Conservation (phyloP, 1,284 basidiomycete species). For the Trametes versicolor region DNA sequence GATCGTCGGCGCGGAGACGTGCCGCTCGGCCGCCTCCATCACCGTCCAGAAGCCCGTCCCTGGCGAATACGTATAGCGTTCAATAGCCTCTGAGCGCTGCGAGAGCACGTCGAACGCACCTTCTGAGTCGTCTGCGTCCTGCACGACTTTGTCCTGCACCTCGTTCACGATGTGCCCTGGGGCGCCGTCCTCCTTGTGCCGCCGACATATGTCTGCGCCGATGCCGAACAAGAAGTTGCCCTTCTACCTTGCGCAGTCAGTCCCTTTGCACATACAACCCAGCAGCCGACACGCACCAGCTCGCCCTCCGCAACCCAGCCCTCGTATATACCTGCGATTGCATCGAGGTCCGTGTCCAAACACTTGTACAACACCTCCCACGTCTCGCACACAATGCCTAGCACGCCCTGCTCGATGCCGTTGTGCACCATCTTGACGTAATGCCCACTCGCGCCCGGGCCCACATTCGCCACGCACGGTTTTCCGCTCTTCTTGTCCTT, state of each 20-base stretch:
- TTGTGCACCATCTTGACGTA: conserved; percentile 43
- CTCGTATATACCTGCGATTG: conserved; percentile 31
- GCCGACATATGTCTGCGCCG: conserved; percentile 37
- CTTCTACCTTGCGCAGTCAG: conserved; percentile 21
- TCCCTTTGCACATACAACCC: neutral
- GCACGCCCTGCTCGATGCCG: conserved; percentile 40
- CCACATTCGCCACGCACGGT: conserved; percentile 34
- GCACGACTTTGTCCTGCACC: conserved; percentile 41
- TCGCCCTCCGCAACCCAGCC: conserved; percentile 35
- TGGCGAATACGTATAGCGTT: neutral
- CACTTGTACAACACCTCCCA: conserved; percentile 40
- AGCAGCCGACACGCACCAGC: conserved; percentile 25
- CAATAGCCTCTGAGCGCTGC: neutral
- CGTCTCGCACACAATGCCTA: conserved; percentile 35
- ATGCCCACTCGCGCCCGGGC: conserved; percentile 36
- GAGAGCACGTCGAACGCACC: conserved; percentile 9
- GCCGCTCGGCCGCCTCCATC: conserved; percentile 34
- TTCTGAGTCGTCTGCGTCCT: conserved; percentile 39
- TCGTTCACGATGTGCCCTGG: conserved; percentile 37
- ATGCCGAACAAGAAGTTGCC: conserved; percentile 37
- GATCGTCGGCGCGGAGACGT: conserved; percentile 38
- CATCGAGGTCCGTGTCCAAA: conserved; percentile 33
- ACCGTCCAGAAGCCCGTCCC: conserved; percentile 38
- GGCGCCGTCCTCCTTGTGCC: conserved; percentile 28
- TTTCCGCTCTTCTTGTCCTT: conserved; percentile 33